Base-by-base conservation (phyloP, 2,329 filamentous ascomycete genomes). In the Iodosphaeria phyllophila region DNA sequence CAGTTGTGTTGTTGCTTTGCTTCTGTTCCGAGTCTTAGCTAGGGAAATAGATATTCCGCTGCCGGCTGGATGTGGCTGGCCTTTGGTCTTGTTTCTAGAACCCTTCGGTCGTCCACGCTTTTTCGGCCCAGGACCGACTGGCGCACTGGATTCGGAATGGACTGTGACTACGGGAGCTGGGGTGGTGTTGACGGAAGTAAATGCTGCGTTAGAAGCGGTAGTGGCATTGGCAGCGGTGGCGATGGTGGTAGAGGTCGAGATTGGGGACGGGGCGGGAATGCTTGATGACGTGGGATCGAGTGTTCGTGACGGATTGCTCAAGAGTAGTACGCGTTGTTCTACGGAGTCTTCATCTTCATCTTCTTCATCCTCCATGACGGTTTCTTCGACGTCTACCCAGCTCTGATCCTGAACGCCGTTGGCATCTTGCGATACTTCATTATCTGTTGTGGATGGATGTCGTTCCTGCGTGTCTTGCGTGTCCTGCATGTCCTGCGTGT, bases 371-470 rank as follows among this genome's bases (percentile, higher is more conserved):
- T 38, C 37, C 20, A 40, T 26, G 8, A 40, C 35, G 10, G 38
- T 43, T 6, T 56, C 50, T 2, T 56, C 54, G n/a, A 53, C 42
- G 31, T 59, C 54, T 4, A 56, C 44, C 56, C 54, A 60, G 25
- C 50, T 53, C 17, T 55, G 51, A 18, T 58, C 54, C 5, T 39
- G 41, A 16, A 31, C 27, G n/a, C 16, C 27, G n/a, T n/a, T n/a
- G n/a, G n/a, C n/a, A n/a, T n/a, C n/a, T n/a, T n/a, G n/a, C n/a
- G n/a, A n/a, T n/a, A n/a, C n/a, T n/a, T n/a, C n/a, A n/a, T n/a
- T n/a, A n/a, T n/a, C n/a, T n/a, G n/a, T n/a, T n/a, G n/a, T n/a
- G n/a, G n/a, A n/a, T n/a, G n/a, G n/a, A n/a, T n/a, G n/a, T n/a
- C n/a, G n/a, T 11, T 24, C 9, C 13, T 22, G 25, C 3, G 24